Evolutionary conservation across 352 stramenopile genomes (phyloP), one percentile per base, ranked within the genome.

Genomic region (Globisporangium cystogenes): DNA sequence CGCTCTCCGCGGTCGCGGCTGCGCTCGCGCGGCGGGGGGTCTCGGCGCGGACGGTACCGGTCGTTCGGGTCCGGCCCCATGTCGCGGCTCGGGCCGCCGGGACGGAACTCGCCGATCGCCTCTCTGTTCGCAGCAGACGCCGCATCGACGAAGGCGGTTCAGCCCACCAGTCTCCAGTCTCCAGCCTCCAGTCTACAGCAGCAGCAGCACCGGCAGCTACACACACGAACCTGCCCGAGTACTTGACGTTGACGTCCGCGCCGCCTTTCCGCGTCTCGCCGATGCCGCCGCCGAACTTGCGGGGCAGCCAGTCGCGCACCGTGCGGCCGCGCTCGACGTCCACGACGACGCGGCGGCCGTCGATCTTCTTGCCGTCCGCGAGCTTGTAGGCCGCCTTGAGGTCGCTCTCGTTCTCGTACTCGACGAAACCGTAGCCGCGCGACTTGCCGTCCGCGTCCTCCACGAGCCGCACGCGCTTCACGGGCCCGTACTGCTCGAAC

Each of bases 301-400:
- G 82, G 1, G 96, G 96, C 55, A 96, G 64, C 96, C 96, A 99
- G 53, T 98, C 96, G 1, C 84, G 87, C 37, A 99, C 96, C 0
- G 97, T 99, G 55, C 97, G 90, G 26, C 95, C 96, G 7, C 97
- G 83, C 66, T 99, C 96, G 1, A 99, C 97, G 74, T 99, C 97
- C 8, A 98, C 96, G 11, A 99, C 87, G 27, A 99, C 90, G 24
- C 86, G 74, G n/a, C 94, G 74, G 15, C 96, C 96, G 64, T 99
- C 96, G 51, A 99, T 95, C 68, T 95, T 96, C 71, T 98, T 97
- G 53, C 88, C 95, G 74, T 99, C 91, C 0, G 91, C 87, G 42
- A 82, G 76, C 56, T 97, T 95, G 82, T 97, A 99, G 1, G 97
- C 97, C 2, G 78, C 62, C 61, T 98, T 98, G 79, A 99, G 90